These are phyloP conservation scores for Gossypium stocksii DNA, from an alignment of 345 rosid species.

Conservation along the genomic window DNA sequence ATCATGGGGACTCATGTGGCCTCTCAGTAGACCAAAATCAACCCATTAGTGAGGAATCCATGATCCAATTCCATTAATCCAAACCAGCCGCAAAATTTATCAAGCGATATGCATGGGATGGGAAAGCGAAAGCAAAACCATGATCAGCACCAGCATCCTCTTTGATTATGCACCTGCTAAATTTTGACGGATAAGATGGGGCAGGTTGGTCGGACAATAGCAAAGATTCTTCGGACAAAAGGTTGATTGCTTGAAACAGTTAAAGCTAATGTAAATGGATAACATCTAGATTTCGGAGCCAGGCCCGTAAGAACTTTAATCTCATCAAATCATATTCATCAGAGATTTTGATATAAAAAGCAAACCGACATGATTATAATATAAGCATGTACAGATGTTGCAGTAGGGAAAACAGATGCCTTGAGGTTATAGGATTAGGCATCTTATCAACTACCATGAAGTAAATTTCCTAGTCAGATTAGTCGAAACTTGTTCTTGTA, in stretches of 20 bases:
- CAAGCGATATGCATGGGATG: not conserved
- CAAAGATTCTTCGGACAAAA: not conserved
- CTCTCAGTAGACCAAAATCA: constrained; percentile 15
- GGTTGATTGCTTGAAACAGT: not conserved
- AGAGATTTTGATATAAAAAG: not conserved
- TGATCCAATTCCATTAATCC: constrained; percentile 18
- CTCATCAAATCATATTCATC: not conserved
- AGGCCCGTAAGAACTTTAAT: not conserved
- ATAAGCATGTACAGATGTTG: not conserved
- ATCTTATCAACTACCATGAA: not conserved
- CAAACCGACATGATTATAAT: not conserved
- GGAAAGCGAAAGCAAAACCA: not conserved
- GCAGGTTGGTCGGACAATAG: not conserved
- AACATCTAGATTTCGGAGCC: not conserved
- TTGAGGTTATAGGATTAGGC: not conserved
- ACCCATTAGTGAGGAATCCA: constrained; percentile 1
- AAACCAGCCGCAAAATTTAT: not conserved
- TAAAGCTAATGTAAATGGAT: constrained; percentile 2
- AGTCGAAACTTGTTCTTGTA: not conserved
- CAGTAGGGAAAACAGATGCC: not conserved
- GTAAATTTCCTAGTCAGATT: not conserved
- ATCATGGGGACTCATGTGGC: constrained; percentile 15
- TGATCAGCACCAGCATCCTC: not conserved
- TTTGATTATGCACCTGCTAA: not conserved
- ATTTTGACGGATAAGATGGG: constrained; percentile 1